Conservation (phyloP, 2,329 filamentous ascomycete genomes). For the Aspergillus sp. region DNA sequence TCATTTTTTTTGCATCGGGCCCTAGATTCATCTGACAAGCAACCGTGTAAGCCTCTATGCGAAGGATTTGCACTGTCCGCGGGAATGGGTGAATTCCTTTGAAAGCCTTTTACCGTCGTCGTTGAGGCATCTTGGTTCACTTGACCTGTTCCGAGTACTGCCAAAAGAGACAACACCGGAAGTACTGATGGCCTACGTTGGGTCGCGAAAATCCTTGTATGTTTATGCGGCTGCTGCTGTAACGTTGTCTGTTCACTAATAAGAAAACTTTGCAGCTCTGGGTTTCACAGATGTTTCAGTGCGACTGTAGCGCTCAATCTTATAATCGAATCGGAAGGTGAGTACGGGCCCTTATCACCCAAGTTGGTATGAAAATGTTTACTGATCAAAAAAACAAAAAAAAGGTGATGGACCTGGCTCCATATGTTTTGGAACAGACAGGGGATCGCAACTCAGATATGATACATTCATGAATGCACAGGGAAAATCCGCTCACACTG, state of each 20-base stretch:
- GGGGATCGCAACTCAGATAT: conserved; percentile 32
- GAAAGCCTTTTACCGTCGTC: conserved; percentile 30
- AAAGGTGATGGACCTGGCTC: conserved; percentile 24
- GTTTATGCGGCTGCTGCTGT: background rate
- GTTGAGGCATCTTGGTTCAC: conserved; percentile 32
- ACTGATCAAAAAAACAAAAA: background rate
- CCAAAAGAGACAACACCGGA: conserved; percentile 35
- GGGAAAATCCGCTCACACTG: conserved; percentile 35
- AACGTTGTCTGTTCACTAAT: background rate
- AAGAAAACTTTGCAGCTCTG: conserved; percentile 24
- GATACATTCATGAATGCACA: conserved; percentile 33
- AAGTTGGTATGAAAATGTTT: background rate
- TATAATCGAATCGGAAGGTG: conserved; percentile 32
- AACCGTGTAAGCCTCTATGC: conserved; percentile 34
- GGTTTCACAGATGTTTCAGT: conserved; percentile 39
- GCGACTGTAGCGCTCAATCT: conserved; percentile 37
- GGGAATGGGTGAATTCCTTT: conserved; percentile 31
- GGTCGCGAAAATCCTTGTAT: conserved; percentile 32
- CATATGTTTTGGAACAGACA: conserved; percentile 37
- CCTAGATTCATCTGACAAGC: background rate
- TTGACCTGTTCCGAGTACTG: conserved; percentile 36
- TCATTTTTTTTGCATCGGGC: conserved; percentile 23
- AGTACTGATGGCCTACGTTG: conserved; percentile 40
- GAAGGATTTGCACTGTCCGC: conserved; percentile 34
- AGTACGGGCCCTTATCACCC: background rate